Evolutionary conservation across 2,329 filamentous ascomycete species (phyloP), one percentile per base, ranked within the genome.

Genomic region (Colletotrichum lentis): DNA sequence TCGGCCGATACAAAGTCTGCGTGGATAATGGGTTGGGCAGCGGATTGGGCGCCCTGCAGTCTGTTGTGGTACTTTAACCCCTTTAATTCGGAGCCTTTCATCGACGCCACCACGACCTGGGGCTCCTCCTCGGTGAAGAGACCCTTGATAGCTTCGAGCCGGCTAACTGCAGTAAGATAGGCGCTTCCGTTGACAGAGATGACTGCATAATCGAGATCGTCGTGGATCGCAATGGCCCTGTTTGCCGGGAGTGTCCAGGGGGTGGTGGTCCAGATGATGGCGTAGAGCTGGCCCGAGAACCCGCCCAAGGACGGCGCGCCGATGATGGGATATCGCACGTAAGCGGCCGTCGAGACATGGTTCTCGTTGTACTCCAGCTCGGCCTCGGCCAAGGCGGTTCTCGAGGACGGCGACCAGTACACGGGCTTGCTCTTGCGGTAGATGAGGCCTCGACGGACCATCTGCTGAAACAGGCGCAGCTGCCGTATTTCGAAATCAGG

Each of bases 211-310:
- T 88, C 82, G 69, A 98, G 80, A 46, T 92, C 88, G 7, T 86
- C 82, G 73, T 93, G 89, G 43, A 98, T 85, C 2, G 93, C 94
- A 76, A 99, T 94, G 0, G 93, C 94, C 75, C 88, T 89, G 77
- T 99, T 99, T 2, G 95, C 94, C 0, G 96, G 95, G 5, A 99
- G 82, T 0, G 96, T 99, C 96, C 96, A 99, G 0, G 96, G 96
- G 0, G 96, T 99, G 0, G 96, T 99, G 2, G 96, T 99, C 96
- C 96, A 99, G 59, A 98, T 92, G n/a, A 96, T 85, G n/a, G 91
- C 93, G 76, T 86, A 91, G 12, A 97, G 75, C 5, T 83, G 80
- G 4, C 84, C 83, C 3, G 74, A 69, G 41, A 75, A 74, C 58
- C 82, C 75, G 8, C 80, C 73, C 54, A 75, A 74, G 27, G 90